Percentiles rank a stretch among this genome's conserved stretches.
These are phyloP conservation scores for Fusarium graminum DNA, from an alignment of 2,329 filamentous ascomycete species.

Conservation along the genomic window DNA sequence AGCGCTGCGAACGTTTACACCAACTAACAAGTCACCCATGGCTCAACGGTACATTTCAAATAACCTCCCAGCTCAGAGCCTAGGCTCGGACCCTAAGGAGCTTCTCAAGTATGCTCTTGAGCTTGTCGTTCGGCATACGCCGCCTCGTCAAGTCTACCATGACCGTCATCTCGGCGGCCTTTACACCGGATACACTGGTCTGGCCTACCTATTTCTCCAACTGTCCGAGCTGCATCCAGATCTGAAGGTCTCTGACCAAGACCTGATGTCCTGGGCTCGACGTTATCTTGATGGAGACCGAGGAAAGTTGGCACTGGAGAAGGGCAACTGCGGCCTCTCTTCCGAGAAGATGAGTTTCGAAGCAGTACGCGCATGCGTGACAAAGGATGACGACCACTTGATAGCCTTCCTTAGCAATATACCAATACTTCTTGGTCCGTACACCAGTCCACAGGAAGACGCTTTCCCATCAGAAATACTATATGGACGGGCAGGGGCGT, in stretches of 20 bases:
- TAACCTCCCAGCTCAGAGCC: slow-evolving; percentile 50
- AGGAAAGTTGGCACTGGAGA: slow-evolving; percentile 54
- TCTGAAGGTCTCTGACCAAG: slow-evolving; percentile 58
- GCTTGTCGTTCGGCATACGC: slow-evolving; percentile 54
- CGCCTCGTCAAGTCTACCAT: slow-evolving; percentile 54
- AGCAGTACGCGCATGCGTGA: slow-evolving; percentile 61
- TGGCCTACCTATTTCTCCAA: slow-evolving; percentile 68
- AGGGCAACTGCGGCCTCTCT: slow-evolving; percentile 62
- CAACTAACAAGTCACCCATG: slow-evolving; percentile 36
- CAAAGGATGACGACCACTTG: slow-evolving; percentile 55
- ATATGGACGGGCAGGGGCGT: slow-evolving; percentile 75
- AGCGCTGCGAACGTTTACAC: slow-evolving; percentile 12
- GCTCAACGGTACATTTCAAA: slow-evolving; percentile 54
- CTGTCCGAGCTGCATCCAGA: slow-evolving; percentile 61
- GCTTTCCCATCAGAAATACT: slow-evolving; percentile 70
- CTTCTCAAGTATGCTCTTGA: slow-evolving; percentile 55
- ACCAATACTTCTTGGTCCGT: slow-evolving; percentile 50
- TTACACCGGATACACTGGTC: slow-evolving; percentile 66
- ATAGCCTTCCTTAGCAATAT: slow-evolving; percentile 58
- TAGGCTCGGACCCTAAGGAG: slow-evolving; percentile 47
- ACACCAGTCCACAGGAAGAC: slow-evolving; percentile 50
- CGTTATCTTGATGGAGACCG: slow-evolving; percentile 61
- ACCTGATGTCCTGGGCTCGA: slow-evolving; percentile 60
- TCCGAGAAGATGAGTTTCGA: slow-evolving; percentile 63
- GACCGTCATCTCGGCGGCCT: slow-evolving; percentile 60